These are phyloP conservation scores for Triticum aestivum DNA, from an alignment of 176 grass and related monocot genomes.

Conservation along the genomic window IWGSC_CS_RefSeq_v2.1 NC_057814.1:88489141-88489640, in stretches of 20 bases:
- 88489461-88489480: too few relatives aligned
- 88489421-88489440: background rate
- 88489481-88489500: too few relatives aligned
- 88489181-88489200: background rate
- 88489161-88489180: conserved; percentile 11
- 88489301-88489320: conserved; percentile 61
- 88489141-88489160: conserved; percentile 13
- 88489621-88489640: too few relatives aligned
- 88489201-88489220: conserved; percentile 69
- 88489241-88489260: conserved; percentile 85
- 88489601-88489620: too few relatives aligned
- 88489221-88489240: conserved; percentile 83
- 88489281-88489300: conserved; percentile 48
- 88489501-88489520: too few relatives aligned
- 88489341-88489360: conserved; percentile 93
- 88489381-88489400: background rate
- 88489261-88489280: conserved; percentile 54
- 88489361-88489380: conserved; percentile 53
- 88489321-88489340: conserved; percentile 77
- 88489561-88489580: too few relatives aligned
- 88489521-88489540: too few relatives aligned
- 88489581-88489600: too few relatives aligned
- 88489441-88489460: background rate
- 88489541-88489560: too few relatives aligned
- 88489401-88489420: background rate